These are phyloP conservation scores for Pyricularia pennisetigena DNA, from an alignment of 2,329 filamentous ascomycete genomes.

Conservation along the genomic window DNA sequence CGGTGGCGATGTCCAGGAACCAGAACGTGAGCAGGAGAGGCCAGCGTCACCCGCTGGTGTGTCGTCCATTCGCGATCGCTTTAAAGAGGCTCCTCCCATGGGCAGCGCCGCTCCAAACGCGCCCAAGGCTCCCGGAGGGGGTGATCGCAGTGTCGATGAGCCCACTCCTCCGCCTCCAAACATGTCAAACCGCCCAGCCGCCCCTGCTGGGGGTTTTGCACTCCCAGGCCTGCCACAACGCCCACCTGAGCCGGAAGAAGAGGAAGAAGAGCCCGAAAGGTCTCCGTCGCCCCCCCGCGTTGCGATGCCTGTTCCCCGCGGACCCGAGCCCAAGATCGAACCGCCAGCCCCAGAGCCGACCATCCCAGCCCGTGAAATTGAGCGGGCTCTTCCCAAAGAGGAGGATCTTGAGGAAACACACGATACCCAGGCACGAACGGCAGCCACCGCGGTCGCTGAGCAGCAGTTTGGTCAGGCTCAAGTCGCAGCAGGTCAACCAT, in stretches of 20 bases:
- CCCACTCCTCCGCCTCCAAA: conserved; percentile 56
- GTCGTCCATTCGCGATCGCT: conserved; percentile 69
- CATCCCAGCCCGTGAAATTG: conserved; percentile 38
- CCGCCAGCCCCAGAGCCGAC: conserved; percentile 44
- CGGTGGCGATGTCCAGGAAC: conserved; percentile 36
- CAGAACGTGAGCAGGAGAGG: conserved; percentile 33
- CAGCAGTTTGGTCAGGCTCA: conserved; percentile 29
- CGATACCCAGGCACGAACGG: conserved; percentile 45
- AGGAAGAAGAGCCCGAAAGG: conserved; percentile 44
- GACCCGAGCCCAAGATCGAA: conserved; percentile 41
- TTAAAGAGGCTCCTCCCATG: conserved; percentile 68
- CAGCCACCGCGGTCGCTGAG: conserved; percentile 44
- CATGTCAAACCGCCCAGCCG: conserved; percentile 58
- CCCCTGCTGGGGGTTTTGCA: conserved; percentile 64
- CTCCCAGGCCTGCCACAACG: conserved; percentile 66
- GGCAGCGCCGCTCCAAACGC: conserved; percentile 31
- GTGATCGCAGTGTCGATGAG: conserved; percentile 21
- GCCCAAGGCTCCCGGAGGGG: conserved; percentile 25
- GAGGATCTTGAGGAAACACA: conserved; percentile 57
- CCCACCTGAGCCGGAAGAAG: conserved; percentile 44
- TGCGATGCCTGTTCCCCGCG: conserved; percentile 72
- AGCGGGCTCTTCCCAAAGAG: conserved; percentile 51
- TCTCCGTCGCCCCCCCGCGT: conserved; percentile 72
- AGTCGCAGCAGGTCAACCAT: conserved; percentile 21
- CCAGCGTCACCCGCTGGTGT: conserved; percentile 53